Percentiles rank a stretch among this genome's conserved stretches.
Evolutionary conservation across 805 yeast genomes (phyloP).

Genomic region (Saturnispora mendoncae): DNA sequence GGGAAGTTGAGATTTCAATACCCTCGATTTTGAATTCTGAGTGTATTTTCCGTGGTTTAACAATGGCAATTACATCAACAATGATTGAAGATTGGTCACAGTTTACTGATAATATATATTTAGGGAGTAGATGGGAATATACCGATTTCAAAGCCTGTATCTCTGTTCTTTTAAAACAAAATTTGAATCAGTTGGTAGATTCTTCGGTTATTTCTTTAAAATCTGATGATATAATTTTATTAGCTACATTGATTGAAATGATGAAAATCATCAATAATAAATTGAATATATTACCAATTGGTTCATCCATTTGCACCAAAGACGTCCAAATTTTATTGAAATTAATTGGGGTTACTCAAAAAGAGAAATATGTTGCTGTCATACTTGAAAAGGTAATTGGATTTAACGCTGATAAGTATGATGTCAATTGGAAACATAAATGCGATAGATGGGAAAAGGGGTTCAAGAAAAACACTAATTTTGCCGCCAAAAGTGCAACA

Average conservation of each 20-base stretch:
- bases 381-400: not conserved
- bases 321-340: not conserved
- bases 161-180: not conserved
- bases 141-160: constrained; percentile 3
- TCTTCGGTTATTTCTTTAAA: not conserved
- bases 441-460: not conserved
- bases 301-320: not conserved
- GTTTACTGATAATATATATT: not conserved
- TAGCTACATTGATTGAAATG: not conserved
- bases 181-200: not conserved
- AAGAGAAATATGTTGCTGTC: not conserved
- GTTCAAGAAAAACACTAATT: not conserved
- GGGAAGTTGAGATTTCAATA: not conserved
- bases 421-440: not conserved
- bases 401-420: not conserved
- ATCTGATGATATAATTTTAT: not conserved
- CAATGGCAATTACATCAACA: not conserved
- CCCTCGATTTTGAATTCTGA: not conserved
- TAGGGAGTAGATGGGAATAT: constrained; percentile 1
- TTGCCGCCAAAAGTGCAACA: too few species aligned
- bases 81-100: constrained; percentile 1
- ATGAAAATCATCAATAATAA: not conserved
- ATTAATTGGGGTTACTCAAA: not conserved
- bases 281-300: not conserved
- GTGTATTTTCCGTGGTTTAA: not conserved